Percentiles rank a stretch among this genome's conserved stretches.
Evolutionary conservation across 352 stramenopile genomes (phyloP).

Genomic region (Discostella stelligera): DNA sequence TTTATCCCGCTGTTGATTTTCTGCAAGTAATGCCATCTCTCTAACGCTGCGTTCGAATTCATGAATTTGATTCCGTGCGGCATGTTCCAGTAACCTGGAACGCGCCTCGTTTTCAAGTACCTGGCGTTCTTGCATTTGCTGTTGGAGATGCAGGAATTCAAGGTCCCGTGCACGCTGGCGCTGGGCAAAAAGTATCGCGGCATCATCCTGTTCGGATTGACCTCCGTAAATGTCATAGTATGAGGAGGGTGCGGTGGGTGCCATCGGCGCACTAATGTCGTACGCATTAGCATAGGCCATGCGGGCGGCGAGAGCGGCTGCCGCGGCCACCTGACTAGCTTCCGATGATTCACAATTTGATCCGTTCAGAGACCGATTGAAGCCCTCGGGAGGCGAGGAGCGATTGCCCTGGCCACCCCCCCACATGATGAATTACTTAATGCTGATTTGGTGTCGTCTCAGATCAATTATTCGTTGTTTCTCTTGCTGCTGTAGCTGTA

Average conservation of each 20-base stretch:
- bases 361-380: conserved; percentile 9
- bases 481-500: not conserved
- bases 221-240: conserved; percentile 37
- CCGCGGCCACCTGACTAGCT: conserved; percentile 19
- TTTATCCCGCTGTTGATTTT: conserved; percentile 36
- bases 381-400: conserved; percentile 14
- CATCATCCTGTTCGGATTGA: conserved; percentile 21
- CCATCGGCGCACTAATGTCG: conserved; percentile 3
- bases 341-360: conserved; percentile 15
- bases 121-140: conserved; percentile 41
- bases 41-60: conserved; percentile 35
- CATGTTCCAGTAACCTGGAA: conserved; percentile 36
- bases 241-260: not conserved
- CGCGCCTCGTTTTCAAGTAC: conserved; percentile 28
- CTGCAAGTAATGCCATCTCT: conserved; percentile 41
- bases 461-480: not conserved
- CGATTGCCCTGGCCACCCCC: conserved; percentile 18
- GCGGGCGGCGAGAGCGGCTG: conserved; percentile 34
- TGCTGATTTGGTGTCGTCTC: not conserved
- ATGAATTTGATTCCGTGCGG: conserved; percentile 40
- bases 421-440: conserved; percentile 19
- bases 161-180: conserved; percentile 18
- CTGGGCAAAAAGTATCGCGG: conserved; percentile 11
- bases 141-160: conserved; percentile 36
- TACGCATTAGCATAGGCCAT: conserved; percentile 32